Conservation (phyloP, 2,329 filamentous ascomycete genomes). For the Talaromyces sp. region DNA sequence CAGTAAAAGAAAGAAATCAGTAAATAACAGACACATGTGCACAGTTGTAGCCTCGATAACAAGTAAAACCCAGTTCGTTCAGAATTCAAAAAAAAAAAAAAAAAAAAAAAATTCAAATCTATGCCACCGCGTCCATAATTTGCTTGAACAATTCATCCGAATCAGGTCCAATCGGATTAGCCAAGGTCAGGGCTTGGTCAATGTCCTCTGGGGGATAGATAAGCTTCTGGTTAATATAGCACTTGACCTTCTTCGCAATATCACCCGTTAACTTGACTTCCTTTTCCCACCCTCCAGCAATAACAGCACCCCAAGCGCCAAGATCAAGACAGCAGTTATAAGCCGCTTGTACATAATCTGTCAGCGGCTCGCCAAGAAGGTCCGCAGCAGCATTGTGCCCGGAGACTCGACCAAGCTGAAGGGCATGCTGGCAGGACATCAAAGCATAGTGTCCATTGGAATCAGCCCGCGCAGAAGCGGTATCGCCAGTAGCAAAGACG, state of each 20-base stretch:
- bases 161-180: constrained; percentile 24
- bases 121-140: constrained; percentile 3
- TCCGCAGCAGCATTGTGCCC: constrained; percentile 41
- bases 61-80: no score
- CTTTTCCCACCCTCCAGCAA: constrained; percentile 36
- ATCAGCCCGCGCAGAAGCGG: constrained; percentile 29
- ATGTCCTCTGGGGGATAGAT: constrained; percentile 38
- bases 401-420: constrained; percentile 37
- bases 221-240: constrained; percentile 35
- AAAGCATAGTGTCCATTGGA: constrained; percentile 31
- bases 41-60: no score
- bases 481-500: constrained; percentile 41
- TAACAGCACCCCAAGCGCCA: constrained; percentile 30
- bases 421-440: constrained; percentile 48
- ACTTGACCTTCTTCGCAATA: constrained; percentile 38
- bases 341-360: constrained; percentile 32
- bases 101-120: no score
- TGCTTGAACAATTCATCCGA: constrained; percentile 16
- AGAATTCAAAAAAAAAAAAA: no score
- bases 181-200: constrained; percentile 26
- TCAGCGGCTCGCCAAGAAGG: constrained; percentile 28
- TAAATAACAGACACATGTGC: neutral
- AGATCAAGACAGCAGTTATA: constrained; percentile 44
- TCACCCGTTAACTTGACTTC: constrained; percentile 30
- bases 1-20: no score